A percentile compares a stretch with the other conserved stretches of the same genome.
Conservation (phyloP, 495 filamentous ascomycete genomes). For the Aspergillus wentii region DNA sequence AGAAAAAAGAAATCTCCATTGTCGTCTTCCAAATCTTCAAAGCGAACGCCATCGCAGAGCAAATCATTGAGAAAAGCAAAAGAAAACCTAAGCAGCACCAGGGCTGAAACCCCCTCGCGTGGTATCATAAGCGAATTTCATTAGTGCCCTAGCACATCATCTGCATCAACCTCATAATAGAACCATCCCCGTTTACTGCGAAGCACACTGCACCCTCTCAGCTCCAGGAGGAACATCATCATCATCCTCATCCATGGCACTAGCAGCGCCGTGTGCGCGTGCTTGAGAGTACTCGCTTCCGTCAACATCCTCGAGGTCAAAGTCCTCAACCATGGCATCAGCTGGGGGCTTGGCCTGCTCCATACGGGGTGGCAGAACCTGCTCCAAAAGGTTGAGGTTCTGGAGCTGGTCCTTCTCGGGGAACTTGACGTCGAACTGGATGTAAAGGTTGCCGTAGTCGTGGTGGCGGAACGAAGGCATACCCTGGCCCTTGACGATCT, state of each 20-base stretch:
- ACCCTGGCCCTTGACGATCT: conserved; percentile 93
- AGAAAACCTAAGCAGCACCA: conserved; percentile 14
- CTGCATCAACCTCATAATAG: conserved; percentile 8
- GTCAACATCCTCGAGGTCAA: conserved; percentile 76
- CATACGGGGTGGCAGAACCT: conserved; percentile 70
- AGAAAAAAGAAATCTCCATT: conserved; percentile 19
- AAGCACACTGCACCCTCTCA: conserved; percentile 96
- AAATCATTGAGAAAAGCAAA: conserved; percentile 25
- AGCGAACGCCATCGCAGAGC: conserved; percentile 40
- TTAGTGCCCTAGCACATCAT: conserved; percentile 23
- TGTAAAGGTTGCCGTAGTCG: conserved; percentile 92
- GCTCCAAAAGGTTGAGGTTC: conserved; percentile 61
- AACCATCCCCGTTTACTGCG: conserved; percentile 62
- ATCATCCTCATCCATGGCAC: conserved; percentile 80
- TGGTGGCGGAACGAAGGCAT: conserved; percentile 98
- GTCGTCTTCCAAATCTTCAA: conserved; percentile 30
- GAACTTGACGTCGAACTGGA: conserved; percentile 98
- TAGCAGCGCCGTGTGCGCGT: conserved; percentile 64
- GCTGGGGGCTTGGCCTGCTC: conserved; percentile 56
- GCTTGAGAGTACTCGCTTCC: conserved; percentile 57
- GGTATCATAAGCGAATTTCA: conserved; percentile 43
- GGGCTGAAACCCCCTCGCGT: conserved; percentile 28
- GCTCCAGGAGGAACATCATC: conserved; percentile 70
- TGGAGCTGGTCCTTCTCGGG: conserved; percentile 55
- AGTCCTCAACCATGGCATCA: conserved; percentile 90